Evolutionary conservation across 2,329 filamentous ascomycete genomes (phyloP).

Genomic region (Helotiales sp.): DNA sequence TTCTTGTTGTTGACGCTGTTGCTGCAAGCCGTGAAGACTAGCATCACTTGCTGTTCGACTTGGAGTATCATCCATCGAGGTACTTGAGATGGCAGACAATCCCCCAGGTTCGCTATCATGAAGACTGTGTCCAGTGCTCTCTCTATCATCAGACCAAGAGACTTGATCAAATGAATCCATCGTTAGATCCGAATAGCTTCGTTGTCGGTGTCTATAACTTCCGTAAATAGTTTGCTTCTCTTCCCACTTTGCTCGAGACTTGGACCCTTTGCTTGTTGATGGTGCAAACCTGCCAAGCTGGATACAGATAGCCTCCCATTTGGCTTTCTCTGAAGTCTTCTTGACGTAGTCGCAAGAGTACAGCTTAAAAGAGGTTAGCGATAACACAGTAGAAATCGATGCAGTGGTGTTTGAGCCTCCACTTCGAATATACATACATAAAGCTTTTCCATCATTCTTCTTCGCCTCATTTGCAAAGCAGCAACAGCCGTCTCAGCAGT

Average conservation of each 20-base stretch:
- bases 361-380: conserved; percentile 12
- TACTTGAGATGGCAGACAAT: conserved; percentile 10
- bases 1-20: conserved; percentile 17
- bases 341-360: neutral
- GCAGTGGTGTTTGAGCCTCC: conserved; percentile 19
- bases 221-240: conserved; percentile 26
- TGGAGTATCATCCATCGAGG: conserved; percentile 20
- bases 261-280: too few species aligned
- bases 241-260: too few species aligned
- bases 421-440: conserved; percentile 25
- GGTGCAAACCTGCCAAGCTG: conserved; percentile 34
- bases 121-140: conserved; percentile 5
- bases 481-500: conserved; percentile 35
- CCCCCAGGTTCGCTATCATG: conserved; percentile 3
- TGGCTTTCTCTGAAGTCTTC: neutral
- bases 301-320: neutral
- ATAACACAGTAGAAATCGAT: conserved; percentile 3
- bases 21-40: conserved; percentile 13
- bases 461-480: conserved; percentile 40
- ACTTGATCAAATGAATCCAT: neutral
- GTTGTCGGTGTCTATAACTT: neutral
- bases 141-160: conserved; percentile 13
- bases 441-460: conserved; percentile 37
- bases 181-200: conserved; percentile 9
- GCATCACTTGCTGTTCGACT: conserved; percentile 21